Evolutionary conservation across 176 grass and related monocot species (phyloP).

Genomic region (Aegilops sharonensis): DNA sequence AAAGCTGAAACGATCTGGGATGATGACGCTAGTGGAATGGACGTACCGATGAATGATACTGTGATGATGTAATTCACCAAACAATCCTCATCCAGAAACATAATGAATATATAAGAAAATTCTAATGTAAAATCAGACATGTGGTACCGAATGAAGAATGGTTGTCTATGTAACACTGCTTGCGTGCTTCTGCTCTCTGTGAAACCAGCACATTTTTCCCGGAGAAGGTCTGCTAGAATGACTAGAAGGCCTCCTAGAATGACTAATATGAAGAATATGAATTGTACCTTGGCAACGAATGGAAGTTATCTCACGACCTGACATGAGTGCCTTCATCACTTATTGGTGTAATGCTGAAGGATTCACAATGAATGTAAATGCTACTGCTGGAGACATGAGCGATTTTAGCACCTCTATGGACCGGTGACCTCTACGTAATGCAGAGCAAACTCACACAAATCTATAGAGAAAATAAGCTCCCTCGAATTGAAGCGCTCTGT

Average conservation of each 20-base stretch:
- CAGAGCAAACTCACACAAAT: neutral
- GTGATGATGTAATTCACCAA: too few relatives aligned
- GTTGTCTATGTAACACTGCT: too few relatives aligned
- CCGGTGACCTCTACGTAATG: slow-evolving; percentile 44
- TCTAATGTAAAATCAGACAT: too few relatives aligned
- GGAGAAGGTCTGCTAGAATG: slow-evolving; percentile 6
- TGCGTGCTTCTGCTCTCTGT: too few relatives aligned
- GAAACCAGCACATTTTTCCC: too few relatives aligned
- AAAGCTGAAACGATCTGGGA: too few relatives aligned
- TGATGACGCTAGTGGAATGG: neutral
- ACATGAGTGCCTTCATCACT: slow-evolving; percentile 57
- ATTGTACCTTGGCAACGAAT: slow-evolving; percentile 68
- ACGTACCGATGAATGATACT: too few relatives aligned
- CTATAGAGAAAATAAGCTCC: too few relatives aligned
- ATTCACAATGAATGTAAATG: slow-evolving; percentile 76
- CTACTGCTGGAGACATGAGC: slow-evolving; percentile 68
- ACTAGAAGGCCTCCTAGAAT: slow-evolving; percentile 12
- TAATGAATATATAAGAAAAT: too few relatives aligned
- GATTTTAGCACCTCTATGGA: slow-evolving; percentile 93
- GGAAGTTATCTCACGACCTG: slow-evolving; percentile 59
- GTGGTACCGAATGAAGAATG: too few relatives aligned
- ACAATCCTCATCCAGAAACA: too few relatives aligned
- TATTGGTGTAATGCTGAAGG: slow-evolving; percentile 69
- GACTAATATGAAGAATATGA: neutral
- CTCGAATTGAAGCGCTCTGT: too few relatives aligned